Percentiles rank a stretch among this genome's conserved stretches.
Conservation (phyloP, 176 grass and related monocot genomes). For the Phyllostachys edulis region DNA sequence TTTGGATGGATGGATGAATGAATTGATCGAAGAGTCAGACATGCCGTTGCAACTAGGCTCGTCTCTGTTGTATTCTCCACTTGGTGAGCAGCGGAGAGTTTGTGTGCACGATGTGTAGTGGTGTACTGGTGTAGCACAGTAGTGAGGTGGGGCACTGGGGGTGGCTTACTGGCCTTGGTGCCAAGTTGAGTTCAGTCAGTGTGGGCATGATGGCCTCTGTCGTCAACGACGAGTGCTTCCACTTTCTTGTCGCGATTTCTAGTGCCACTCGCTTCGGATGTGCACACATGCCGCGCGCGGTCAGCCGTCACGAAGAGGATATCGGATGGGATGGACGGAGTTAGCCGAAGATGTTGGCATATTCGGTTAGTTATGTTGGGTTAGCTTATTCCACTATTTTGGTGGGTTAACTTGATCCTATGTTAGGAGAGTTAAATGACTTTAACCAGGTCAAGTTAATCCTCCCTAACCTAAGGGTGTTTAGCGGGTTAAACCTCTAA, state of each 20-base stretch:
- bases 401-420: too few relatives aligned
- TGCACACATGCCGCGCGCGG: not conserved
- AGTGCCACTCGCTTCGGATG: not conserved
- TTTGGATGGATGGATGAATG: not conserved
- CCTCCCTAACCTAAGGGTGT: too few relatives aligned
- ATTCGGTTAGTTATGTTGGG: too few relatives aligned
- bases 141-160: too few relatives aligned
- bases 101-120: slow-evolving; percentile 7
- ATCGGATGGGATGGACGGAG: too few relatives aligned
- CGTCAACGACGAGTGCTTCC: not conserved
- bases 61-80: not conserved
- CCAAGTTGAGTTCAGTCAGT: not conserved
- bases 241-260: not conserved
- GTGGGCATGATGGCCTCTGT: not conserved
- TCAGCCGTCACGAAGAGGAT: not conserved
- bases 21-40: not conserved
- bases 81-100: not conserved
- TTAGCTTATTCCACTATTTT: too few relatives aligned
- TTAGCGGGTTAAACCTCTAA: too few relatives aligned
- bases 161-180: not conserved
- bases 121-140: not conserved
- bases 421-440: too few relatives aligned
- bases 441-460: too few relatives aligned
- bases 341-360: not conserved
- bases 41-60: slow-evolving; percentile 17